These are phyloP conservation scores for Alternaria gansuensis DNA, from an alignment of 2,329 filamentous ascomycete species.

Conservation along the genomic window DNA sequence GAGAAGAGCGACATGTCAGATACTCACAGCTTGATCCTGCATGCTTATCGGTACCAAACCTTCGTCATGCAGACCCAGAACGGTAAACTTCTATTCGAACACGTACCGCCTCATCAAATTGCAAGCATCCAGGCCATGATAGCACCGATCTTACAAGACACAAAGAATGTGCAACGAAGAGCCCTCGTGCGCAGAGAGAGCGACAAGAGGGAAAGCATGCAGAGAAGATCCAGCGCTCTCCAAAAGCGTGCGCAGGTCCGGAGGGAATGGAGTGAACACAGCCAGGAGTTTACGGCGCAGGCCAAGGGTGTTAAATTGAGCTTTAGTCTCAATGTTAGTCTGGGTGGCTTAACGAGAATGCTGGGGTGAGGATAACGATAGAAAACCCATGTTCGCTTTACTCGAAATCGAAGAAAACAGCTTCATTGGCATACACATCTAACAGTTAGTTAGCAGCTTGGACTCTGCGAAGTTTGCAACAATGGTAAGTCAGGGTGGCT, in stretches of 20 bases:
- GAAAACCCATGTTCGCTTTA: background rate
- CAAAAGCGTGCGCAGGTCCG: conserved; percentile 37
- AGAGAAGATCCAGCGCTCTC: conserved; percentile 25
- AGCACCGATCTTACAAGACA: conserved; percentile 33
- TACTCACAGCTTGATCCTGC: conserved; percentile 35
- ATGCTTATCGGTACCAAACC: conserved; percentile 45
- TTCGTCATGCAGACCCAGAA: conserved; percentile 39
- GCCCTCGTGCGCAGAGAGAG: conserved; percentile 15
- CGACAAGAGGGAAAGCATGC: conserved; percentile 12
- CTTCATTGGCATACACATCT: background rate
- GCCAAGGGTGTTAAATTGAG: conserved; percentile 42
- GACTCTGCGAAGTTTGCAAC: background rate
- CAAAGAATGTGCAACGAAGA: conserved; percentile 16
- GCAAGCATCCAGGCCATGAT: conserved; percentile 33
- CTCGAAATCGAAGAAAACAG: background rate
- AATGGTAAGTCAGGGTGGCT: background rate
- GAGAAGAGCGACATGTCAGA: conserved; percentile 33
- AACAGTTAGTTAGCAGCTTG: background rate
- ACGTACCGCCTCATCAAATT: conserved; percentile 39
- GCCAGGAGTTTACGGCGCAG: conserved; percentile 37
- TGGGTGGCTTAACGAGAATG: conserved; percentile 37
- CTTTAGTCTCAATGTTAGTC: conserved; percentile 41
- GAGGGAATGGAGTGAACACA: conserved; percentile 41
- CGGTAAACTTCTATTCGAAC: conserved; percentile 38
- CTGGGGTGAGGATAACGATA: conserved; percentile 24